Evolutionary conservation across 371 early-diverging fungal species (phyloP), one percentile per base, ranked within the genome.

Genomic region (Syncephalastrum sp.): DNA sequence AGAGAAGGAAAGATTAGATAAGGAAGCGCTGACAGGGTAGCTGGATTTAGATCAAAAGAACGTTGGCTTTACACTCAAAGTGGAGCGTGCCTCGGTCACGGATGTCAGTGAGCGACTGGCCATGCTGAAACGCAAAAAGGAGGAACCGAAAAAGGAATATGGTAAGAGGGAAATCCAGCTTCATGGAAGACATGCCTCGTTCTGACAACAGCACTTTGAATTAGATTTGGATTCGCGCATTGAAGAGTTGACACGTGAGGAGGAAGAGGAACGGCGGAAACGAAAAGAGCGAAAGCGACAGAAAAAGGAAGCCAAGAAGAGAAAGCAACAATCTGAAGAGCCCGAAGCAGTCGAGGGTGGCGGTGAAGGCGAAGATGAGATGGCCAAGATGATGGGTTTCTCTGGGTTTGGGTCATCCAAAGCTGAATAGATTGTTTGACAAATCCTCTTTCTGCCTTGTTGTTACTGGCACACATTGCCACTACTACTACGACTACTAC

Each of bases 51-150:
- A 79, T 72, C 70, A 75, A 64, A 54, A 44, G 45, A 71, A 71
- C 50, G 63, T 93, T 16, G 93, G 93, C 41, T 76, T 89, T 56
- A 81, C 88, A 2, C 86, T 89, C 79, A 90, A 88, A 55, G 91
- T 91, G 0, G 91, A 88, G 43, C 82, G 88, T 16, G 77, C 83
- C 10, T 68, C 73, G 27, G 53, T 81, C 1, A 62, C 64, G 5
- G 76, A 79, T 49, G 84, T 87, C 5, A 72, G 76, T 55, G 82
- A 79, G 23, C 77, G 80, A 21, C 53, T 87, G 17, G 79, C 77
- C 7, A 61, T 63, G 50, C 52, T 87, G 57, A 87, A 84, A 59
- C 70, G 82, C 42, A 84, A 83, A 64, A 72, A 72, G 33, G 82
- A 83, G 21, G 75, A 69, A 6, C 79, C 79, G 10, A 59, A 78